phyloP scores from a whole-genome alignment of 1,284 basidiomycete genomes.

The Pseudozyma sp. region DNA sequence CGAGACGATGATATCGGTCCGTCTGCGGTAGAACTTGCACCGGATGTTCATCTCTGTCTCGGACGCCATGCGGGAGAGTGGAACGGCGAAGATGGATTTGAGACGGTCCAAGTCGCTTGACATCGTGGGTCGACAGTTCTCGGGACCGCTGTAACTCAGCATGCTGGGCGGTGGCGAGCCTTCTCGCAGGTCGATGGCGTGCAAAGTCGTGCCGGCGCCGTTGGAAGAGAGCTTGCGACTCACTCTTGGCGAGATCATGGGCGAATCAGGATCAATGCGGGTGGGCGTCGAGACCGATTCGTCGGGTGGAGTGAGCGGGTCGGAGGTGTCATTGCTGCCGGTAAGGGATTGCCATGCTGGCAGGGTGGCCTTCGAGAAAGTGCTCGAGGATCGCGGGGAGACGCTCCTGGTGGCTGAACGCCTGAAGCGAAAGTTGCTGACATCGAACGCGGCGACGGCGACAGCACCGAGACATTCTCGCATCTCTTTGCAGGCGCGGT shows the following conservation, averaged over 20 bases:
- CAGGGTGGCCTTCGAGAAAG: constrained; percentile 10
- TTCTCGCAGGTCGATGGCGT: constrained; percentile 28
- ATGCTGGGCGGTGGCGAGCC: constrained; percentile 34
- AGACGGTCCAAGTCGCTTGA: constrained; percentile 20
- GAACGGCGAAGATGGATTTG: constrained; percentile 27
- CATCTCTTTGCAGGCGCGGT: constrained; percentile 32
- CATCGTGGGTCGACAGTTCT: constrained; percentile 23
- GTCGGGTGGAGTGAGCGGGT: constrained; percentile 29
- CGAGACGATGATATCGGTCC: background rate
- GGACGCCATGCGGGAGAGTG: constrained; percentile 22
- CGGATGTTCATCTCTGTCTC: constrained; percentile 39
- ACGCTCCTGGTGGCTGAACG: constrained; percentile 6
- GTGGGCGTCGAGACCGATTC: constrained; percentile 25
- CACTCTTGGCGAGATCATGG: constrained; percentile 33
- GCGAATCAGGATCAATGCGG: constrained; percentile 24
- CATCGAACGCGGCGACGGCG: constrained; percentile 38
- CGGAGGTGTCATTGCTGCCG: constrained; percentile 10
- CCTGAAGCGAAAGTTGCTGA: constrained; percentile 36
- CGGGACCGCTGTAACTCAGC: constrained; percentile 24
- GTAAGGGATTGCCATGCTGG: constrained; percentile 18
- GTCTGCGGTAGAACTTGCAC: constrained; percentile 32
- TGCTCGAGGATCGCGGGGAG: constrained; percentile 26
- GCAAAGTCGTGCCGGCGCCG: constrained; percentile 1
- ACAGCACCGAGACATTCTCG: constrained; percentile 29
- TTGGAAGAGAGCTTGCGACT: constrained; percentile 27